Conservation (phyloP, 192 early-diverging fungal genomes). For the Allomyces macrogynus region DNA sequence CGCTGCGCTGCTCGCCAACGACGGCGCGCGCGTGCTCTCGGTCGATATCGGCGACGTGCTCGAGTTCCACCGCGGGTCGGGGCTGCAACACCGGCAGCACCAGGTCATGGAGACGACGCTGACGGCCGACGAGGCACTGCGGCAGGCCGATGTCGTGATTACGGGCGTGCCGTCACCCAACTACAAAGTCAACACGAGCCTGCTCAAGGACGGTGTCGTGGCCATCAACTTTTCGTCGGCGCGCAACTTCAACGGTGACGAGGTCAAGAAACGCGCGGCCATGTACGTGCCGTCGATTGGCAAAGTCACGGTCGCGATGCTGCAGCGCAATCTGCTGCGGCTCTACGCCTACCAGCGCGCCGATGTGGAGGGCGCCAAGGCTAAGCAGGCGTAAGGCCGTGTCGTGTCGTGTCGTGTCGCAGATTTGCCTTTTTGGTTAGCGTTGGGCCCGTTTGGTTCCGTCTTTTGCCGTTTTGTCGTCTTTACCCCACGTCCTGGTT, state of each 20-base stretch:
- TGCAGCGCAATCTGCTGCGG: conserved; percentile 84
- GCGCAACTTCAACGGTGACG: conserved; percentile 81
- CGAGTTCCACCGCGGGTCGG: conserved; percentile 49
- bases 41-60: conserved; percentile 80
- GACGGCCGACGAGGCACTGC: conserved; percentile 58
- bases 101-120: conserved; percentile 40
- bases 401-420: too few species aligned
- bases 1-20: conserved; percentile 90
- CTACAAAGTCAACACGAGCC: conserved; percentile 68
- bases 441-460: too few species aligned
- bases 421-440: too few species aligned
- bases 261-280: conserved; percentile 71
- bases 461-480: too few species aligned
- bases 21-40: conserved; percentile 91
- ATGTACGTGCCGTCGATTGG: conserved; percentile 93
- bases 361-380: too few species aligned
- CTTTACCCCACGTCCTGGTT: too few species aligned
- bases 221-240: conserved; percentile 95
- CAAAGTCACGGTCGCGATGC: conserved; percentile 97
- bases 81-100: conserved; percentile 41
- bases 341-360: conserved; percentile 48
- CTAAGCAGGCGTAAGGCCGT: too few species aligned
- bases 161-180: conserved; percentile 77
- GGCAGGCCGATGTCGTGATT: conserved; percentile 84
- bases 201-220: conserved; percentile 89